Evolutionary conservation across 2,329 filamentous ascomycete genomes (phyloP).

Genomic region (Venturia aucupariae): DNA sequence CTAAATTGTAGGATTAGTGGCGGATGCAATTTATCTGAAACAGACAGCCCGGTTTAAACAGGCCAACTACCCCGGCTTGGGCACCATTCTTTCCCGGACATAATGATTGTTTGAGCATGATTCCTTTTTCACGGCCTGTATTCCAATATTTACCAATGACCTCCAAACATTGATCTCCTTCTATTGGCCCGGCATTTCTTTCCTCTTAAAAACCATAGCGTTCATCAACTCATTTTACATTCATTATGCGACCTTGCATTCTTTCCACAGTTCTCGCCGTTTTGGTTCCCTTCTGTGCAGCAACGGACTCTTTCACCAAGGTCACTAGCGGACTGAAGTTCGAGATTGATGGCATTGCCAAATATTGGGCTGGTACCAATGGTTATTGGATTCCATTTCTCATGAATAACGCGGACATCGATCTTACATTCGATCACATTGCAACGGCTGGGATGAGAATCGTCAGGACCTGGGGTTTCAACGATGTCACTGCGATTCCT

Average conservation of each 20-base stretch:
- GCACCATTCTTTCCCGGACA: background rate
- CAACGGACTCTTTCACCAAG: background rate
- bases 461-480: slow-evolving; percentile 54
- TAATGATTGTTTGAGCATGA: background rate
- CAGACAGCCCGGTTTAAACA: background rate
- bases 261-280: background rate
- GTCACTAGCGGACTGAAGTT: slow-evolving; percentile 23
- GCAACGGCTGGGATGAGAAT: slow-evolving; percentile 45
- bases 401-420: slow-evolving; percentile 46
- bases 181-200: background rate
- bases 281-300: background rate
- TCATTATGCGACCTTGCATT: background rate
- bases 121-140: background rate
- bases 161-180: background rate
- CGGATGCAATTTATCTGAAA: background rate
- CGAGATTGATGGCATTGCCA: slow-evolving; percentile 35
- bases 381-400: slow-evolving; percentile 47
- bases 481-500: slow-evolving; percentile 42
- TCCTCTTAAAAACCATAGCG: background rate
- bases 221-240: background rate
- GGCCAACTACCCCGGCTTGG: background rate
- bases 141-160: background rate
- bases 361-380: slow-evolving; percentile 47
- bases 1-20: background rate
- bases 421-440: slow-evolving; percentile 39